Evolutionary conservation across 2,329 filamentous ascomycete genomes (phyloP).

Genomic region (Diaporthe helianthi): DNA sequence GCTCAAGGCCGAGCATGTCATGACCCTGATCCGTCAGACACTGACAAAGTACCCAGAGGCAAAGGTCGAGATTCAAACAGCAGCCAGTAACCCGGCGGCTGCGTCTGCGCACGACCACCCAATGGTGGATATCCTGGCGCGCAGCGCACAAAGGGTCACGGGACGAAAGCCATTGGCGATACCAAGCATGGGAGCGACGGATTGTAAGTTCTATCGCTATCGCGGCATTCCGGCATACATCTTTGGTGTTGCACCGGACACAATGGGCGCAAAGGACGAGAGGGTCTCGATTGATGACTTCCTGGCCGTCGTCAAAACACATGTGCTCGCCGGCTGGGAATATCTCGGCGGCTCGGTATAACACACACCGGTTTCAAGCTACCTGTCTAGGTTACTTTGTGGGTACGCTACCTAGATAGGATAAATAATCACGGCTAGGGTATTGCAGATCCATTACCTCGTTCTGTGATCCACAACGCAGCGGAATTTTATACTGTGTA

Average conservation of each 20-base stretch:
- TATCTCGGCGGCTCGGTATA: slow-evolving; percentile 30
- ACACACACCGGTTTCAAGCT: background rate
- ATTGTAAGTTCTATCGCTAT: slow-evolving; percentile 50
- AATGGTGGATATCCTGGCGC: slow-evolving; percentile 41
- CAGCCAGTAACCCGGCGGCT: slow-evolving; percentile 45
- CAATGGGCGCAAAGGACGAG: slow-evolving; percentile 41
- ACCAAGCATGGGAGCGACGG: slow-evolving; percentile 48
- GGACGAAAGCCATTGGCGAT: slow-evolving; percentile 40
- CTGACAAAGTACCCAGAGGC: slow-evolving; percentile 42
- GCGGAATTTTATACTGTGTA: background rate
- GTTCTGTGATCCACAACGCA: background rate
- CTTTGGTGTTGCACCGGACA: slow-evolving; percentile 41
- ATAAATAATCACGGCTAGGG: background rate
- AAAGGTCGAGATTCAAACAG: slow-evolving; percentile 41
- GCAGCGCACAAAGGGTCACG: slow-evolving; percentile 39
- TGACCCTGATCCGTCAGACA: slow-evolving; percentile 40
- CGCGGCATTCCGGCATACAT: slow-evolving; percentile 46
- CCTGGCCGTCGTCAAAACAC: slow-evolving; percentile 41
- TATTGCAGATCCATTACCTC: no score
- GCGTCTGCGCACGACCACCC: slow-evolving; percentile 44
- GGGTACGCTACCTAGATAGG: no score
- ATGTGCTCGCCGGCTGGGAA: slow-evolving; percentile 43
- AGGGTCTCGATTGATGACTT: slow-evolving; percentile 42
- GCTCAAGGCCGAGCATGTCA: slow-evolving; percentile 41
- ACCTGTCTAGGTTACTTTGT: no score